A percentile compares a stretch with the other conserved stretches of the same genome.
These are phyloP conservation scores for Fusarium sp. DNA, from an alignment of 2,329 filamentous ascomycete genomes.

Conservation along the genomic window DNA sequence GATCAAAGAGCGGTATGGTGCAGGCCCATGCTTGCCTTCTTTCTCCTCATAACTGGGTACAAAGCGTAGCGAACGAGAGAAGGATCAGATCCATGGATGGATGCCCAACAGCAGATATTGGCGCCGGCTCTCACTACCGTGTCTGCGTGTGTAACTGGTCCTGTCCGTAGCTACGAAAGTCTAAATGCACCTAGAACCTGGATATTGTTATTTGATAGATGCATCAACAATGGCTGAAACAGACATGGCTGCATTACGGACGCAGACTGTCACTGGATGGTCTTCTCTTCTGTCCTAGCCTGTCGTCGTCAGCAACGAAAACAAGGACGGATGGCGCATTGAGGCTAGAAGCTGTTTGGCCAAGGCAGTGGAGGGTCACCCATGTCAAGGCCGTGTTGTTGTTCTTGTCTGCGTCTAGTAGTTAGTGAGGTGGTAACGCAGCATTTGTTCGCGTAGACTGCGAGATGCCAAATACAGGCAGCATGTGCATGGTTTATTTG, in stretches of 20 bases:
- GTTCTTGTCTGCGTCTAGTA: constrained; percentile 8
- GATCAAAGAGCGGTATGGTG: constrained; percentile 32
- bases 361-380: constrained; percentile 34
- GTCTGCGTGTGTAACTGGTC: not conserved
- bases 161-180: constrained; percentile 8
- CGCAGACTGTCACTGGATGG: constrained; percentile 12
- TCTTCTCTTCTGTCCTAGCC: constrained; percentile 16
- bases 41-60: constrained; percentile 11
- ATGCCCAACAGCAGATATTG: constrained; percentile 26
- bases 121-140: not conserved
- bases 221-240: constrained; percentile 26
- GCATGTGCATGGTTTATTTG: not conserved
- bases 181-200: constrained; percentile 19
- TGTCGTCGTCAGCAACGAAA: constrained; percentile 47
- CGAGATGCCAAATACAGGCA: not conserved
- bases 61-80: constrained; percentile 12
- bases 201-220: constrained; percentile 9
- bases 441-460: not conserved
- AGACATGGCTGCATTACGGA: constrained; percentile 2
- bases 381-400: constrained; percentile 37
- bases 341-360: constrained; percentile 34
- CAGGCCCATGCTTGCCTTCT: constrained; percentile 11
- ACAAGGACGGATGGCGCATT: constrained; percentile 33
- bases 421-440: constrained; percentile 6
- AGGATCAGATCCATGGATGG: constrained; percentile 10